These are phyloP conservation scores for Cyberlindnera lachancei DNA, from an alignment of 805 yeast genomes.

Conservation along the genomic window DNA sequence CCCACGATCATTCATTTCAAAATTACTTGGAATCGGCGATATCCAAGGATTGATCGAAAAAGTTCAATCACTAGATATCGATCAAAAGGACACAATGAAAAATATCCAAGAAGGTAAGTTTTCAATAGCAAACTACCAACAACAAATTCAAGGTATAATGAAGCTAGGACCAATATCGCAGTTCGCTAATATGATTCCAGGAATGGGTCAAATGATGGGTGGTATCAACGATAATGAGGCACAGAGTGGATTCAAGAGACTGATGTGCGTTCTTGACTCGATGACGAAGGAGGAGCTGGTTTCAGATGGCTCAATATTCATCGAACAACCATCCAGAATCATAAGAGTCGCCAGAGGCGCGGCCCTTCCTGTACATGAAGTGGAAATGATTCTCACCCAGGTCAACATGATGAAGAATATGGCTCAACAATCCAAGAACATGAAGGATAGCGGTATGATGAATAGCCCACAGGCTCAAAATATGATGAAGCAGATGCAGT, in stretches of 20 bases:
- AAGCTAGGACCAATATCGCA: conserved; percentile 96
- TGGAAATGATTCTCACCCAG: conserved; percentile 85
- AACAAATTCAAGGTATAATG: conserved; percentile 90
- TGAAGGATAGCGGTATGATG: conserved; percentile 4
- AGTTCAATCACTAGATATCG: conserved; percentile 78
- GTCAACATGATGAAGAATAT: conserved; percentile 90
- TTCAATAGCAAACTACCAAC: conserved; percentile 83
- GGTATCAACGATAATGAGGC: conserved; percentile 93
- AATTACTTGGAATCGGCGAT: conserved; percentile 91
- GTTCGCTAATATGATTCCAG: conserved; percentile 93
- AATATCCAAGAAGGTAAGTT: conserved; percentile 93
- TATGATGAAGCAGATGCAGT: conserved; percentile 57
- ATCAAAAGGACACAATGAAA: conserved; percentile 85
- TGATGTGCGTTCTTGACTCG: conserved; percentile 90
- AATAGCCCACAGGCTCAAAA: conserved; percentile 34
- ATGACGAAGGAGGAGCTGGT: conserved; percentile 92
- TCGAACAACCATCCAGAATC: conserved; percentile 75
- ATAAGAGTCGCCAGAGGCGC: conserved; percentile 91
- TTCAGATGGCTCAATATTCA: conserved; percentile 77
- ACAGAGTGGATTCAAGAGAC: conserved; percentile 69
- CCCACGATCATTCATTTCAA: conserved; percentile 85
- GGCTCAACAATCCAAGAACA: conserved; percentile 62
- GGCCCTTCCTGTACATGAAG: conserved; percentile 87
- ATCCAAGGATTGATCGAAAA: conserved; percentile 91
- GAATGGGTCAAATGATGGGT: conserved; percentile 76